phyloP scores from a whole-genome alignment of 2,329 filamentous ascomycete species.

The Venturia effusa region DNA sequence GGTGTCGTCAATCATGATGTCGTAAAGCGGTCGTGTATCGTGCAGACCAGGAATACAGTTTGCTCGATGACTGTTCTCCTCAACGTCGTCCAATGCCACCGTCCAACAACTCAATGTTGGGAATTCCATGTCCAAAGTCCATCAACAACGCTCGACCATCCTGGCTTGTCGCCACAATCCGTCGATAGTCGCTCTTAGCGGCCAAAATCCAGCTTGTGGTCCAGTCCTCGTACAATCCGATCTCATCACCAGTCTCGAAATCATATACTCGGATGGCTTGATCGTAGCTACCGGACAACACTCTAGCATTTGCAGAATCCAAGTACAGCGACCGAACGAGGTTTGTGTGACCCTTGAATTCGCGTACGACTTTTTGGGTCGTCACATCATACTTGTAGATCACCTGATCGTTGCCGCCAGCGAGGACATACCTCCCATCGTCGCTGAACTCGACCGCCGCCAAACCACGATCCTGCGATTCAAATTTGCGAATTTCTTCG shows the following conservation, averaged over 20 bases:
- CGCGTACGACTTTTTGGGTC: conserved; percentile 71
- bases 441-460: conserved; percentile 95
- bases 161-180: conserved; percentile 90
- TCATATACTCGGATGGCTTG: conserved; percentile 93
- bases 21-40: not conserved
- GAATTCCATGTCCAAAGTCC: conserved; percentile 66
- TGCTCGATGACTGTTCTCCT: not conserved
- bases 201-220: conserved; percentile 94
- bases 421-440: conserved; percentile 85
- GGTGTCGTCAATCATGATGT: not conserved
- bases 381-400: conserved; percentile 95
- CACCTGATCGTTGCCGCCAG: conserved; percentile 87
- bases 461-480: conserved; percentile 81
- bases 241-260: conserved; percentile 64
- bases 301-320: conserved; percentile 72
- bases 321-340: conserved; percentile 86
- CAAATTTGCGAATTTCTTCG: conserved; percentile 80
- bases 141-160: conserved; percentile 86
- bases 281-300: conserved; percentile 90
- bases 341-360: conserved; percentile 72
- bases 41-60: not conserved
- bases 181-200: conserved; percentile 88
- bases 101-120: conserved; percentile 40
- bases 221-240: conserved; percentile 86
- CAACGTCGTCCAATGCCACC: not conserved